Conservation (phyloP, 2,329 filamentous ascomycete genomes). For the Colletotrichum musicola region DNA sequence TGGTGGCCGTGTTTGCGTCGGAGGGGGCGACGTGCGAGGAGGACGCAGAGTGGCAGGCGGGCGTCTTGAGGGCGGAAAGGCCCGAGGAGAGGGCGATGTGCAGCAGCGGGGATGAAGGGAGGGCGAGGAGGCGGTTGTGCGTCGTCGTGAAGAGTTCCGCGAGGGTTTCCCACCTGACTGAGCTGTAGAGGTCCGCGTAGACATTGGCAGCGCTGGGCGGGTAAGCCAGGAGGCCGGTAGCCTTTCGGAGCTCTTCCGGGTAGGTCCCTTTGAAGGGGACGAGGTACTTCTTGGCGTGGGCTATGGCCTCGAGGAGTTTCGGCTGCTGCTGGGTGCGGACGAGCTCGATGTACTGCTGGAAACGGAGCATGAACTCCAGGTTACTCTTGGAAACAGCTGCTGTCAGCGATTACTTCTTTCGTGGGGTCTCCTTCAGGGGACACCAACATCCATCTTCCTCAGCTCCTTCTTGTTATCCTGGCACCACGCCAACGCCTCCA, state of each 20-base stretch:
- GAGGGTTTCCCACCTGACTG: constrained; percentile 79
- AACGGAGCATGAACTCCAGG: constrained; percentile 91
- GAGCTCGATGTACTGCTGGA: constrained; percentile 96
- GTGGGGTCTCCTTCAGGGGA: neutral
- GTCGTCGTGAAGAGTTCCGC: constrained; percentile 85
- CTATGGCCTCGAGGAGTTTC: constrained; percentile 81
- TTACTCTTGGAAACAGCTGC: constrained; percentile 68
- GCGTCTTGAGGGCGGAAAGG: constrained; percentile 94
- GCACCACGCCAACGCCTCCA: constrained; percentile 90
- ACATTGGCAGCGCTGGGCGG: constrained; percentile 65
- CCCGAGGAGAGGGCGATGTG: constrained; percentile 93
- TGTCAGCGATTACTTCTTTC: constrained; percentile 22
- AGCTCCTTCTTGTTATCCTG: constrained; percentile 92
- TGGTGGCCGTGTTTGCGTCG: constrained; percentile 52
- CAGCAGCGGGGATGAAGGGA: constrained; percentile 86
- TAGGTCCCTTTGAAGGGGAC: constrained; percentile 77
- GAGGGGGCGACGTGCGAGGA: constrained; percentile 59
- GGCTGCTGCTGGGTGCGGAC: constrained; percentile 74
- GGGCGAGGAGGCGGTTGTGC: constrained; percentile 85
- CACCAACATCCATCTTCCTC: constrained; percentile 82
- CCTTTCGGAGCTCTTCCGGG: constrained; percentile 76
- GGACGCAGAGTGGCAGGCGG: constrained; percentile 82
- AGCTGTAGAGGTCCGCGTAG: constrained; percentile 75
- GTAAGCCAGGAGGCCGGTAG: constrained; percentile 85
- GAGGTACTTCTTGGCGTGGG: constrained; percentile 86